These are phyloP conservation scores for Boletus smithii DNA, from an alignment of 1,284 basidiomycete genomes.

Conservation along the genomic window DNA sequence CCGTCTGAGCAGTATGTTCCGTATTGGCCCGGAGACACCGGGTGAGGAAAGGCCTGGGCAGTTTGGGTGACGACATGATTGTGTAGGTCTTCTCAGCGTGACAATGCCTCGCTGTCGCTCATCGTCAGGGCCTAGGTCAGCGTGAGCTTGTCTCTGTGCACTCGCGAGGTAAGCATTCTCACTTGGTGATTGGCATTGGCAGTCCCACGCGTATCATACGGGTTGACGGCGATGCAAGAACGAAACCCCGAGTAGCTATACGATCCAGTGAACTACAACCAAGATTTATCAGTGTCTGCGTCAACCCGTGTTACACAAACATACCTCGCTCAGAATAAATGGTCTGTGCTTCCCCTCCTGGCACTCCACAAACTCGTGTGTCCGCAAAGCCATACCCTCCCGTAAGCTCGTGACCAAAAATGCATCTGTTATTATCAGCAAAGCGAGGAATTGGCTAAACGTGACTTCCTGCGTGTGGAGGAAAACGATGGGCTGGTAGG, in stretches of 20 bases:
- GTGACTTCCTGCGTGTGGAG: constrained; percentile 84
- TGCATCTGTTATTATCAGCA: constrained; percentile 82
- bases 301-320: constrained; percentile 10
- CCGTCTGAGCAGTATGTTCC: constrained; percentile 48
- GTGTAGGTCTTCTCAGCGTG: constrained; percentile 84
- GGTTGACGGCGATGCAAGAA: constrained; percentile 82
- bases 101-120: constrained; percentile 65
- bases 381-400: constrained; percentile 80
- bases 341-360: constrained; percentile 69
- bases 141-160: background rate
- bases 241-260: constrained; percentile 85
- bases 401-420: constrained; percentile 82
- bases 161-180: background rate
- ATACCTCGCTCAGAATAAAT: constrained; percentile 72
- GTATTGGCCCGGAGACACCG: constrained; percentile 67
- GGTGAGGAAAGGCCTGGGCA: constrained; percentile 81
- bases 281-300: constrained; percentile 7
- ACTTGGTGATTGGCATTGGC: constrained; percentile 70
- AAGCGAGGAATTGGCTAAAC: constrained; percentile 81
- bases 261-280: constrained; percentile 72
- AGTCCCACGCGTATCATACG: constrained; percentile 74
- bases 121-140: constrained; percentile 63
- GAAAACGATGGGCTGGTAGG: constrained; percentile 87
- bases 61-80: constrained; percentile 86
- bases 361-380: constrained; percentile 84